Conservation (phyloP, 306 rosid genomes). For the Dalbergia cultrata region DNA sequence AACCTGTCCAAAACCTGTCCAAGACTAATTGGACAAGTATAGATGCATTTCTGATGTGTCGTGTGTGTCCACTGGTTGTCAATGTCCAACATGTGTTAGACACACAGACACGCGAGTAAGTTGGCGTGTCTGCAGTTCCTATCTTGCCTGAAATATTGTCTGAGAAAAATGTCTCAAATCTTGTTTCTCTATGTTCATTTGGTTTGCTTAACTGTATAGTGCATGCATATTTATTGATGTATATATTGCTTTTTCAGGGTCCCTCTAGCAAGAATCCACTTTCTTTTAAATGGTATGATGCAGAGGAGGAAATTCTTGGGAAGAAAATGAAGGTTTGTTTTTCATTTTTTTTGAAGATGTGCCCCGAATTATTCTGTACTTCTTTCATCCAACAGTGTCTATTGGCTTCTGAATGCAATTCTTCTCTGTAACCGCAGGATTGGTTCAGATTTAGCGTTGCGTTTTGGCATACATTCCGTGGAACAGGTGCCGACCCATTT, state of each 20-base stretch:
- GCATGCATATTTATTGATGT: neutral
- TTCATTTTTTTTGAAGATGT: constrained; percentile 25
- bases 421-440: constrained; percentile 60
- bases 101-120: too few species aligned
- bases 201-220: neutral
- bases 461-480: constrained; percentile 99
- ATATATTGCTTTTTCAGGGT: constrained; percentile 61
- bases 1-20: too few species aligned
- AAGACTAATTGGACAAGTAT: too few species aligned
- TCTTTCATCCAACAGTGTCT: neutral
- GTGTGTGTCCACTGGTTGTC: too few species aligned
- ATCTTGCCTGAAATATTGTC: neutral
- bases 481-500: constrained; percentile 92
- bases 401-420: constrained; percentile 42
- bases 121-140: too few species aligned
- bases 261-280: constrained; percentile 87
- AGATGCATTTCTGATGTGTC: too few species aligned
- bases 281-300: constrained; percentile 86
- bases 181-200: neutral
- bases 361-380: neutral
- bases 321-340: constrained; percentile 93
- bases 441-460: constrained; percentile 99
- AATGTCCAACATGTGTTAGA: too few species aligned
- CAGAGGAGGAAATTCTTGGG: constrained; percentile 88
- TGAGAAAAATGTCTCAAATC: constrained; percentile 3